These are phyloP conservation scores for Hemileccinum hortonii DNA, from an alignment of 1,284 basidiomycete species.

Conservation along the genomic window DNA sequence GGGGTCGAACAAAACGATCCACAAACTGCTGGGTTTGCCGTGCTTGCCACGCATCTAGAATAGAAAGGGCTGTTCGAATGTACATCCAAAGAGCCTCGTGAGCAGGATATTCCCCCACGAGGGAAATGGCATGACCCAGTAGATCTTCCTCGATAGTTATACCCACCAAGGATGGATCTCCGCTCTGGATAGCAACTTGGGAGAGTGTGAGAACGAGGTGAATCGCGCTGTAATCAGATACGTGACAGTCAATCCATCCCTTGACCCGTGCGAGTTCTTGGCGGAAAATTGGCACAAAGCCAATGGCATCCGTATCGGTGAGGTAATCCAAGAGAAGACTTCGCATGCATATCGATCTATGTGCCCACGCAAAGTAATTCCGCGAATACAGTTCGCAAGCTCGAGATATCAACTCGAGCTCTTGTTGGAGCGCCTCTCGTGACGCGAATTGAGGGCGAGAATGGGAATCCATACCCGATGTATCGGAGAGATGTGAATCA, in stretches of 20 bases:
- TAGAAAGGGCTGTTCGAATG: conserved; percentile 9
- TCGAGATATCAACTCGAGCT: conserved; percentile 44
- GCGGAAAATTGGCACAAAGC: conserved; percentile 35
- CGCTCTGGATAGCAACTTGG: conserved; percentile 5
- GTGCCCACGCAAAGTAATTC: conserved; percentile 68
- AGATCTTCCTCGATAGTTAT: conserved; percentile 9
- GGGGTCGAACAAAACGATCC: conserved; percentile 19
- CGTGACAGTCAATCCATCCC: conserved; percentile 57
- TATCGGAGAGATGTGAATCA: conserved; percentile 2
- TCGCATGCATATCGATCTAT: conserved; percentile 49
- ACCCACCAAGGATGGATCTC: conserved; percentile 1
- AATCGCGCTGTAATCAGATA: conserved; percentile 64
- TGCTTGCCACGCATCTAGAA: neutral
- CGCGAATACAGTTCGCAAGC: conserved; percentile 61
- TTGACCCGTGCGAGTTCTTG: conserved; percentile 39
- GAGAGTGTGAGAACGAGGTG: conserved; percentile 47
- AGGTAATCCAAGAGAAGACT: conserved; percentile 12
- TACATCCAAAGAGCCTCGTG: conserved; percentile 67
- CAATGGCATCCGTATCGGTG: conserved; percentile 7
- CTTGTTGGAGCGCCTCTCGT: conserved; percentile 37
- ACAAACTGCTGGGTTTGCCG: conserved; percentile 11
- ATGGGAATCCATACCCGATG: neutral
- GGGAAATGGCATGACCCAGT: conserved; percentile 43
- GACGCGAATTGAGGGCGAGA: conserved; percentile 17
- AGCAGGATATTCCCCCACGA: conserved; percentile 48